phyloP scores from a whole-genome alignment of 345 rosid species.

The Bruguiera gymnorhiza region DNA sequence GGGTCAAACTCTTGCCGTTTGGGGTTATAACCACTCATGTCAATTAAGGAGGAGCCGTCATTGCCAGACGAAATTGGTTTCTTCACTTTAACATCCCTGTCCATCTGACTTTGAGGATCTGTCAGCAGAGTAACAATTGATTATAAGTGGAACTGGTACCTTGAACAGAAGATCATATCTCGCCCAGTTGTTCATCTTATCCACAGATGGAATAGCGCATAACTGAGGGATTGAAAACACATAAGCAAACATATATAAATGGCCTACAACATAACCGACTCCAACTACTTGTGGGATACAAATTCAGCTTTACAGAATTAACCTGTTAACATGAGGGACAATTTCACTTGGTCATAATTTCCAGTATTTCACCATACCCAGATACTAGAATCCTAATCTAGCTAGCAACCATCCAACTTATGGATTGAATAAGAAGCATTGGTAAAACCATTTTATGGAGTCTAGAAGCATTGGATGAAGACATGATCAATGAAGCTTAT shows the following conservation, averaged over 20 bases:
- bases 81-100: slow-evolving; percentile 63
- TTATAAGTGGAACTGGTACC: background rate
- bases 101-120: slow-evolving; percentile 51
- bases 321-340: too few relatives aligned
- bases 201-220: background rate
- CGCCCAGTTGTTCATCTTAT: background rate
- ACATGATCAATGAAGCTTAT: too few relatives aligned
- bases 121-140: slow-evolving; percentile 23
- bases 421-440: background rate
- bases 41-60: slow-evolving; percentile 67
- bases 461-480: background rate
- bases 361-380: background rate
- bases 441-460: background rate
- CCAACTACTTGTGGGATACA: too few relatives aligned
- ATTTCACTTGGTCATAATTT: background rate
- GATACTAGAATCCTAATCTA: background rate
- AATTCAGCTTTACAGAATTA: too few relatives aligned
- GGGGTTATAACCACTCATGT: slow-evolving; percentile 70
- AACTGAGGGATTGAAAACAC: too few relatives aligned
- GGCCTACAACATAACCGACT: too few relatives aligned
- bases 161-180: background rate
- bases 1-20: slow-evolving; percentile 90
- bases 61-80: slow-evolving; percentile 52
- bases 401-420: background rate
- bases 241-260: too few relatives aligned